Evolutionary conservation across 129 eudicot genomes (phyloP).

Genomic region (Lactuca saligna): DNA sequence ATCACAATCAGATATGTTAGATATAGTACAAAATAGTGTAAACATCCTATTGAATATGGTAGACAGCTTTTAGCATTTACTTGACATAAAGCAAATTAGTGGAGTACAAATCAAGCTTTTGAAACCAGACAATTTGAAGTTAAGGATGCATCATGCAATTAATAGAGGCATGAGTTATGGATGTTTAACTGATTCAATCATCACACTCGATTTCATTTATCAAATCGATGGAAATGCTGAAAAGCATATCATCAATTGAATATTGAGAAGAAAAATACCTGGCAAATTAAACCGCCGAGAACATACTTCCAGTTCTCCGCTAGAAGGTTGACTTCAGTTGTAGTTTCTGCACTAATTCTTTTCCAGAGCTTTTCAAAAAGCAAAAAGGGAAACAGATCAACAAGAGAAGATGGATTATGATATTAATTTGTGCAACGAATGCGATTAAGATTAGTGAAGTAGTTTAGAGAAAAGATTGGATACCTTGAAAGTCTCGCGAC

Average conservation of each 20-base stretch:
- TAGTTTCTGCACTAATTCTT: constrained; percentile 83
- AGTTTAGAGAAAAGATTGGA: background rate
- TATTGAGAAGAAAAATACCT: constrained; percentile 50
- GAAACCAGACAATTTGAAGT: constrained; percentile 2
- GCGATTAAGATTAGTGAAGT: background rate
- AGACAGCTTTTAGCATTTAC: constrained; percentile 17
- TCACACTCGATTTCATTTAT: background rate
- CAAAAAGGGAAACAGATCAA: constrained; percentile 25
- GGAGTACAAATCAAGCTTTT: constrained; percentile 18
- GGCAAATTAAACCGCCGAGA: constrained; percentile 81
- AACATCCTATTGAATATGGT: background rate
- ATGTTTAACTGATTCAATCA: constrained; percentile 7
- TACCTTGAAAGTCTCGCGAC: constrained; percentile 99
- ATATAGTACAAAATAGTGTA: background rate
- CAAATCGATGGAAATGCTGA: background rate
- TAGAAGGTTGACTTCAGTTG: constrained; percentile 80
- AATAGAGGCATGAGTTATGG: constrained; percentile 2
- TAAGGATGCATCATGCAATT: constrained; percentile 2
- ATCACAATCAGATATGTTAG: background rate
- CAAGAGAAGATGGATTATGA: background rate
- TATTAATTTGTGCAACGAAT: background rate
- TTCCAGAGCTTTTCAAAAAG: constrained; percentile 70
- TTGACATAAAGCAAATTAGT: constrained; percentile 23
- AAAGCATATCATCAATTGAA: background rate
- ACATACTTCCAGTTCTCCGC: constrained; percentile 91